phyloP scores from a whole-genome alignment of 306 rosid species.

The Bauhinia variegata region DNA sequence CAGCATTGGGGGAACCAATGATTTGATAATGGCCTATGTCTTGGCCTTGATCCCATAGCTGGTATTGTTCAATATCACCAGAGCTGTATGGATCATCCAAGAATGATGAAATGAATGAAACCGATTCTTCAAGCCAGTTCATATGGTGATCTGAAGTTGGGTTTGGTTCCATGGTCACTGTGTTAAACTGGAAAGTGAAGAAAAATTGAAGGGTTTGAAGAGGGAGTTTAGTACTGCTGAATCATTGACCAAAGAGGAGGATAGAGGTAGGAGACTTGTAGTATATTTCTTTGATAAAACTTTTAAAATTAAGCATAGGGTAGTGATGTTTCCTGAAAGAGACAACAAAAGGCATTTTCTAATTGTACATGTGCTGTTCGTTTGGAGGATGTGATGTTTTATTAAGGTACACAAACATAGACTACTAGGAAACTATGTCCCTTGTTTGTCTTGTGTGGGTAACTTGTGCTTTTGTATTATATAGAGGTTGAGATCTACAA shows the following conservation, averaged over 20 bases:
- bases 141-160: conserved; percentile 65
- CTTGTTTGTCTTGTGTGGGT: conserved; percentile 59
- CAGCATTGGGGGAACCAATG: conserved; percentile 1
- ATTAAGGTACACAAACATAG: conserved; percentile 30
- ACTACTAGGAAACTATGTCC: conserved; percentile 54
- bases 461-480: conserved; percentile 51
- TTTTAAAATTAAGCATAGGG: conserved; percentile 42
- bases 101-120: conserved; percentile 70
- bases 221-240: conserved; percentile 26
- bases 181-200: conserved; percentile 28
- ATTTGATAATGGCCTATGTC: conserved; percentile 49
- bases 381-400: conserved; percentile 81
- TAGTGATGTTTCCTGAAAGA: conserved; percentile 32
- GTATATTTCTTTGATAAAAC: conserved; percentile 8
- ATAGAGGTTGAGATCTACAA: no score
- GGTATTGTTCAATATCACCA: conserved; percentile 51
- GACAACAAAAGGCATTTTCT: conserved; percentile 79
- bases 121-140: conserved; percentile 82
- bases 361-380: conserved; percentile 65
- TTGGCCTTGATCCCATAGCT: conserved; percentile 67
- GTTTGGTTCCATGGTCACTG: conserved; percentile 66
- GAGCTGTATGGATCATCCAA: conserved; percentile 65
- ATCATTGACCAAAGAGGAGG: conserved; percentile 66
- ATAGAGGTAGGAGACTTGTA: conserved; percentile 26
- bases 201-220: conserved; percentile 32